phyloP scores from a whole-genome alignment of 768 basidiomycete species.

The Hericium alpestre region DNA sequence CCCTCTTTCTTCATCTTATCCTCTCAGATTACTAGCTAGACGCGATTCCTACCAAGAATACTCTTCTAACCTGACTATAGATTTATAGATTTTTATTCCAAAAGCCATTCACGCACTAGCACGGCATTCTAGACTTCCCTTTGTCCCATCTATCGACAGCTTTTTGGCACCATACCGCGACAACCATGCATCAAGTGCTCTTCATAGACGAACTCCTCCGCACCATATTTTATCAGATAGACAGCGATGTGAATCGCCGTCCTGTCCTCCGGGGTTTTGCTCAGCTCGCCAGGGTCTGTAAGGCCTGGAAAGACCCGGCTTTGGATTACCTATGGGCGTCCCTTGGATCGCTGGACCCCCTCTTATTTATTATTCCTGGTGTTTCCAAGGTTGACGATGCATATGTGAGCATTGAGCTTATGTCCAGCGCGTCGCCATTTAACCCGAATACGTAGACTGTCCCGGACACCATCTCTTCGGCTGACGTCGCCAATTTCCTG shows the following conservation, averaged over 20 bases:
- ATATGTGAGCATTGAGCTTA: not conserved
- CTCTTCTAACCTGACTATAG: not conserved
- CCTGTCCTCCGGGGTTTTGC: conserved; percentile 7
- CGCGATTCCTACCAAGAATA: not conserved
- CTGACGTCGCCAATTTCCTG: conserved; percentile 3
- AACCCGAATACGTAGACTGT: not conserved
- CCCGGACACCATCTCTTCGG: not conserved
- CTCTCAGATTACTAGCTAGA: not conserved
- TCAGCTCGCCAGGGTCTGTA: conserved; percentile 11
- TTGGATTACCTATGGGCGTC: conserved; percentile 12
- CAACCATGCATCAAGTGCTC: conserved; percentile 12
- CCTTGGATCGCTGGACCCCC: conserved; percentile 11
- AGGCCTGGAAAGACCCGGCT: conserved; percentile 13
- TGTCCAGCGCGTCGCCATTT: not conserved
- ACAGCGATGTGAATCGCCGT: conserved; percentile 2
- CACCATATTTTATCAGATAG: conserved; percentile 11
- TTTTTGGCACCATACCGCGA: not conserved
- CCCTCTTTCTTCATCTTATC: not conserved
- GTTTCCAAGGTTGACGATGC: conserved; percentile 1
- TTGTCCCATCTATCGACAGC: not conserved
- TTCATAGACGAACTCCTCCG: conserved; percentile 13
- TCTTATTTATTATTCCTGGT: conserved; percentile 9
- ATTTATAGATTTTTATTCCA: not conserved
- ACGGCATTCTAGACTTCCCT: not conserved
- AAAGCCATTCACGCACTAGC: not conserved